These are phyloP conservation scores for Penicillium polonicum DNA, from an alignment of 2,329 filamentous ascomycete genomes.

Conservation along the genomic window DNA sequence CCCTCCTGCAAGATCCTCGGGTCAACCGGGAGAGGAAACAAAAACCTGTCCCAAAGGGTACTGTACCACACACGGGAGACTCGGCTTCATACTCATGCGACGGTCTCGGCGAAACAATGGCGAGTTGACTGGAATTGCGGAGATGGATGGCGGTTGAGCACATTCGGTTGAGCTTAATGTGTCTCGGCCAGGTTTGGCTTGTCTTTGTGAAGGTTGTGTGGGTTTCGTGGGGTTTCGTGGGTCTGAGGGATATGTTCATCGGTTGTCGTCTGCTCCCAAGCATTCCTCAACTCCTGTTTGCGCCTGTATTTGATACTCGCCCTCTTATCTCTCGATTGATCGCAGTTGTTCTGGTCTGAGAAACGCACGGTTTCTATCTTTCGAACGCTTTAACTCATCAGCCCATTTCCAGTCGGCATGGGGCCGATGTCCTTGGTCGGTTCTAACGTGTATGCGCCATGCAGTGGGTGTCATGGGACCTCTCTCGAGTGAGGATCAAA, in stretches of 20 bases:
- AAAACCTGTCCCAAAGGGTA: conserved; percentile 92
- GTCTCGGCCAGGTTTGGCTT: conserved; percentile 11
- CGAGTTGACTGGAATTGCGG: conserved; percentile 27
- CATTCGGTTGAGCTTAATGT: conserved; percentile 12
- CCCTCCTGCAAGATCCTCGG: conserved; percentile 55
- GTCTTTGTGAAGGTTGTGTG: conserved; percentile 14
- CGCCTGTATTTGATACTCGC: neutral
- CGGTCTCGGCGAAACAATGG: conserved; percentile 13
- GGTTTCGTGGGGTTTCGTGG: conserved; percentile 5
- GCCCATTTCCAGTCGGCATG: conserved; percentile 1
- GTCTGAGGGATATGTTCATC: conserved; percentile 18
- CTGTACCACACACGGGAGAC: conserved; percentile 76
- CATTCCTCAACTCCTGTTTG: conserved; percentile 20
- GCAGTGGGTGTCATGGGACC: conserved; percentile 60
- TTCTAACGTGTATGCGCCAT: conserved; percentile 20
- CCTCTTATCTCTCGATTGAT: conserved; percentile 2
- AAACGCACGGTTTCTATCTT: conserved; percentile 2
- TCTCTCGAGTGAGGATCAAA: conserved; percentile 94
- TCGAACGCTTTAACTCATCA: conserved; percentile 13
- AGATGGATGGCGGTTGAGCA: conserved; percentile 20
- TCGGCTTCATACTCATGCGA: conserved; percentile 16
- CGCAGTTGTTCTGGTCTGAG: conserved; percentile 13
- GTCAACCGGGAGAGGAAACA: conserved; percentile 69
- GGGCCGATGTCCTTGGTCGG: conserved; percentile 3
- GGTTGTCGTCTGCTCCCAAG: conserved; percentile 7